Evolutionary conservation across 345 rosid species (phyloP), one percentile per base, ranked within the genome.

Genomic region (Capsella bursapastoris): DNA sequence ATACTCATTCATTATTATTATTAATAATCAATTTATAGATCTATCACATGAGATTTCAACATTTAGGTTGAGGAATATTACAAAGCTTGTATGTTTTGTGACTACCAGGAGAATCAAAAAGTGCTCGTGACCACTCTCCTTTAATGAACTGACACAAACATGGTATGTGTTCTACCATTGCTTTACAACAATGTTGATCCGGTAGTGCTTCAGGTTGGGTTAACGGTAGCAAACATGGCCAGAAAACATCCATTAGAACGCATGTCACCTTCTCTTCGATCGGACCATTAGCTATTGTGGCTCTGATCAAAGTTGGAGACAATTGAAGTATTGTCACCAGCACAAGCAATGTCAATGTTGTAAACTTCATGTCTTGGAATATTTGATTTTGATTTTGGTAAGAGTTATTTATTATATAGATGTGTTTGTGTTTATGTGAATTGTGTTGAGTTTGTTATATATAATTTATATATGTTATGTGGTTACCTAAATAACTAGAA

Each of bases 61-160:
- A 22, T 22, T 22, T 22, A 22, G 25, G 25, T 22, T 22, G 25
- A 22, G 25, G 25, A 22, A 22, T n/a, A 0, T 73, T 73, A 64
- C 77, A 73, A 64, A 12, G 14, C 0, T 45, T 38, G 16, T 25
- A 73, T 6, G 57, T 18, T 43, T 44, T 32, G 9, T 34, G 71
- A 73, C 6, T 37, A 10, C 34, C 55, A 6, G 31, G 49, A 55
- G 18, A 8, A 12, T 1, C 2, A 8, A 8, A 73, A 3, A n/a
- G 0, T 2, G 0, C 1, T 32, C 55, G 16, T 32, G 27, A 2
- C 70, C 64, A 73, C 13, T 5, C 14, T 7, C 47, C 63, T 34
- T 44, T 73, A 0, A 64, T 6, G 57, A 14, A 73, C 14, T 7
- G 6, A 64, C 70, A 73, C 70, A 73, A 14, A 73, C 70, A 73